Base-by-base conservation (phyloP, 1,284 basidiomycete species). In the Leccinum fuscescens region DNA sequence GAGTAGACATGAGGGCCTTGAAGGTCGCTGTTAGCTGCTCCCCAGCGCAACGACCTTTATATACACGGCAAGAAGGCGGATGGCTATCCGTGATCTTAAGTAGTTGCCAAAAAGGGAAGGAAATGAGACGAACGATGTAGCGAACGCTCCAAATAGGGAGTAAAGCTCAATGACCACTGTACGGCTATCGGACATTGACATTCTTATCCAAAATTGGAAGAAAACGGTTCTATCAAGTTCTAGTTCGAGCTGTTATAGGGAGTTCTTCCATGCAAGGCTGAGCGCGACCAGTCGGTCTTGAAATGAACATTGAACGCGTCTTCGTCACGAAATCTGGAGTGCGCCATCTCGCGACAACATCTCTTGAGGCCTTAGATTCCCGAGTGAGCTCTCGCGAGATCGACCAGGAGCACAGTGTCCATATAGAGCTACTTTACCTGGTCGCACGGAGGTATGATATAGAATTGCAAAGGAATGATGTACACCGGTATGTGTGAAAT, bases 221-320 rank as follows among this genome's bases (percentile, higher is more conserved):
- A 1, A 17, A 20, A 37, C 35, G 33, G 33, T 35, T 35, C 33
- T 35, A 14, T 35, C 33, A 35, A 35, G 33, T 35, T 35, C 33
- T 35, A 35, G 31, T 33, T 33, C 33, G 33, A 35, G 33, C 3
- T 12, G 12, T 35, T 35, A 35, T 35, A 14, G 33, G 33, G 12
- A 35, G 29, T 35, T 35, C 12, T 86, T 85, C 82, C 82, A 86
- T 46, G 62, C 62, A 42, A 83, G 68, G 49, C 69, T 68, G 17
- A 86, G 58, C 42, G 74, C 59, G 7, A 64, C 64, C 81, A 84
- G 27, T 76, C 66, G 6, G 62, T 68, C 14, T 60, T 35, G 33
- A 35, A 84, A 64, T 79, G 75, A n/a, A 61, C 65, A 63, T 85
- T 85, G 57, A 86, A 71, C 2, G 69, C 77, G 63, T 86, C 84